These are phyloP conservation scores for Heliamphora exappendiculata DNA, from an alignment of 148 eudicot genomes.

Conservation along the genomic window DNA sequence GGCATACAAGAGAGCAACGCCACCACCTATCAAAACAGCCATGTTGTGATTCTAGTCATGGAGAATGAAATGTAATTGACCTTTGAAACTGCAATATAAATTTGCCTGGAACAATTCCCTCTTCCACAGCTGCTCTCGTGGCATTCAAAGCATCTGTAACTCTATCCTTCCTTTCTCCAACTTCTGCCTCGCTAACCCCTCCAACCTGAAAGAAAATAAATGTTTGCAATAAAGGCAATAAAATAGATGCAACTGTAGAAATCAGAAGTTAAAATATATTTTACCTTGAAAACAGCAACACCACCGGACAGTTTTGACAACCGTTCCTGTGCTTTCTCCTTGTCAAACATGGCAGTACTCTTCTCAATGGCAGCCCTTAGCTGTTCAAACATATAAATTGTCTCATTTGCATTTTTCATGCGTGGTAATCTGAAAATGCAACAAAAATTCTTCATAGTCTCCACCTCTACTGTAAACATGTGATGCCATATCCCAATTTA, in stretches of 20 bases:
- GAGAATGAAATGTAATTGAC: not conserved
- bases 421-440: not conserved
- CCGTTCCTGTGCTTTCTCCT: slow-evolving; percentile 85
- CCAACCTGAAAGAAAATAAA: slow-evolving; percentile 53
- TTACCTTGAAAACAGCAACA: slow-evolving; percentile 93
- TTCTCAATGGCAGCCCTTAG: slow-evolving; percentile 60
- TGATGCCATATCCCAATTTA: not conserved
- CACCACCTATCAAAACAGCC: slow-evolving; percentile 54
- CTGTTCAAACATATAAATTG: slow-evolving; percentile 31
- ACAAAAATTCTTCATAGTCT: not conserved
- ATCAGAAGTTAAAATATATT: slow-evolving; percentile 8
- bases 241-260: not conserved
- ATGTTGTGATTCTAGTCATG: not conserved
- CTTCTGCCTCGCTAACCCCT: slow-evolving; percentile 83
- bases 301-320: slow-evolving; percentile 75
- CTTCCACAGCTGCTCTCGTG: slow-evolving; percentile 92
- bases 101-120: slow-evolving; percentile 87
- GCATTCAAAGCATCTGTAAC: slow-evolving; percentile 94
- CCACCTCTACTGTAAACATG: not conserved
- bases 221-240: not conserved
- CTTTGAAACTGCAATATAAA: not conserved
- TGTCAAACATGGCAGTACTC: slow-evolving; percentile 78
- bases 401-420: not conserved
- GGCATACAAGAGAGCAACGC: slow-evolving; percentile 91
- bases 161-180: slow-evolving; percentile 92